Evolutionary conservation across 2,329 filamentous ascomycete genomes (phyloP).

Genomic region (Calonectria pseudoreteaudii): DNA sequence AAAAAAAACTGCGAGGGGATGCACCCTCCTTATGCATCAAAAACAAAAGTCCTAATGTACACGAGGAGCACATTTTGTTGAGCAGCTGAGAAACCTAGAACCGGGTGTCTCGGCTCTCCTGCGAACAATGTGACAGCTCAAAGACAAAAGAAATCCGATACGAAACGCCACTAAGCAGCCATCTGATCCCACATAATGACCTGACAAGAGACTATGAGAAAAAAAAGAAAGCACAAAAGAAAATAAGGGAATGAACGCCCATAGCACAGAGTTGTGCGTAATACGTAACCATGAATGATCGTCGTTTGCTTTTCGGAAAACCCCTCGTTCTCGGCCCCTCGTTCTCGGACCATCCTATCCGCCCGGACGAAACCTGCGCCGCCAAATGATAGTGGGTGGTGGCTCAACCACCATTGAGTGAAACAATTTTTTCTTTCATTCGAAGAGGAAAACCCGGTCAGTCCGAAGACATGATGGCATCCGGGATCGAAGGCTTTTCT

Average conservation of each 20-base stretch:
- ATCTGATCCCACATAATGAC: background rate
- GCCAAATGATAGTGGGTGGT: background rate
- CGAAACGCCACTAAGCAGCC: constrained; percentile 4
- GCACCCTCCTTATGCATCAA: background rate
- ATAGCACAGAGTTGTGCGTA: background rate
- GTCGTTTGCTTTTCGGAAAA: background rate
- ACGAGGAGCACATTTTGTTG: background rate
- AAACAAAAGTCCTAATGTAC: background rate
- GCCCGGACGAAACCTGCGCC: background rate
- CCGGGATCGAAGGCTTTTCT: constrained; percentile 27
- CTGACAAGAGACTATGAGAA: background rate
- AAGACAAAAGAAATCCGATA: constrained; percentile 1
- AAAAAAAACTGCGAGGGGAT: background rate
- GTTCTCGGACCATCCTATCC: background rate
- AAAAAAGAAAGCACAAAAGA: constrained; percentile 1
- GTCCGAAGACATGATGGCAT: constrained; percentile 16
- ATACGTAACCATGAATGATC: background rate
- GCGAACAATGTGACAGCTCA: background rate
- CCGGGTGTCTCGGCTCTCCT: constrained; percentile 1
- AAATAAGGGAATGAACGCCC: background rate
- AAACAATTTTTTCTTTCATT: background rate
- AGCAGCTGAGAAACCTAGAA: background rate
- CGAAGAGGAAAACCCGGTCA: background rate
- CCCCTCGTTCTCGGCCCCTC: background rate
- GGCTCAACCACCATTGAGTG: background rate